A percentile compares a stretch with the other conserved stretches of the same genome.
phyloP scores from a whole-genome alignment of 108 stramenopile genomes.

The Poteriospumella lacustris region DNA sequence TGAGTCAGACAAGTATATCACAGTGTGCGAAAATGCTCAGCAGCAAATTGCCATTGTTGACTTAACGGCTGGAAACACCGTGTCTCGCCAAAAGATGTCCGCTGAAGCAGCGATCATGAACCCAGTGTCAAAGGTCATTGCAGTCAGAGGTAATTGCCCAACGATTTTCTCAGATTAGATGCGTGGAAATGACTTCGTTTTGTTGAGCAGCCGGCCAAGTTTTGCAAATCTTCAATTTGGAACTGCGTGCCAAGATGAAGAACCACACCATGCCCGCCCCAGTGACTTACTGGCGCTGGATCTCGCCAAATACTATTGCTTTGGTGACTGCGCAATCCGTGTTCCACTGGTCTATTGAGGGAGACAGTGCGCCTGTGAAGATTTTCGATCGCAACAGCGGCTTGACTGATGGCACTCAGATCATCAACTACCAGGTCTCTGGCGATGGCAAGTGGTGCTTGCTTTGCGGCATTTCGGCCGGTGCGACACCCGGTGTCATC shows the following conservation, averaged over 20 bases:
- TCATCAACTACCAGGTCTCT: slow-evolving; percentile 95
- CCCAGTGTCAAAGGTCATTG: slow-evolving; percentile 77
- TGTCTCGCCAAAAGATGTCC: slow-evolving; percentile 86
- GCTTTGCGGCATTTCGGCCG: slow-evolving; percentile 83
- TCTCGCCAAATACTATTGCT: slow-evolving; percentile 72
- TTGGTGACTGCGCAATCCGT: slow-evolving; percentile 86
- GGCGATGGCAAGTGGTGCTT: slow-evolving; percentile 95
- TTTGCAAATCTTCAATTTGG: slow-evolving; percentile 96
- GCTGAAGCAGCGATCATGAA: slow-evolving; percentile 98
- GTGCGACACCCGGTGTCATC: slow-evolving; percentile 61
- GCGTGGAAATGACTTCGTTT: not conserved
- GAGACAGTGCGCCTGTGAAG: slow-evolving; percentile 67
- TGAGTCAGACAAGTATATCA: slow-evolving; percentile 79
- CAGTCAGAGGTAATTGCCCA: slow-evolving; percentile 63
- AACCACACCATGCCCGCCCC: slow-evolving; percentile 75
- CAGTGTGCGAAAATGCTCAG: slow-evolving; percentile 67
- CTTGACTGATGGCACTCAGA: slow-evolving; percentile 69
- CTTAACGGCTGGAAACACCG: slow-evolving; percentile 75
- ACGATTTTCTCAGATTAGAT: not conserved
- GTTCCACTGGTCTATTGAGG: slow-evolving; percentile 86
- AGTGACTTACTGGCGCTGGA: slow-evolving; percentile 94
- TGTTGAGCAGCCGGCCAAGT: slow-evolving; percentile 57
- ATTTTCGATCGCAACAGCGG: slow-evolving; percentile 87
- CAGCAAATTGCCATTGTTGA: slow-evolving; percentile 84
- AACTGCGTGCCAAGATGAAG: slow-evolving; percentile 86